Conservation (phyloP, 345 rosid species). For the Microcos paniculata region DNA sequence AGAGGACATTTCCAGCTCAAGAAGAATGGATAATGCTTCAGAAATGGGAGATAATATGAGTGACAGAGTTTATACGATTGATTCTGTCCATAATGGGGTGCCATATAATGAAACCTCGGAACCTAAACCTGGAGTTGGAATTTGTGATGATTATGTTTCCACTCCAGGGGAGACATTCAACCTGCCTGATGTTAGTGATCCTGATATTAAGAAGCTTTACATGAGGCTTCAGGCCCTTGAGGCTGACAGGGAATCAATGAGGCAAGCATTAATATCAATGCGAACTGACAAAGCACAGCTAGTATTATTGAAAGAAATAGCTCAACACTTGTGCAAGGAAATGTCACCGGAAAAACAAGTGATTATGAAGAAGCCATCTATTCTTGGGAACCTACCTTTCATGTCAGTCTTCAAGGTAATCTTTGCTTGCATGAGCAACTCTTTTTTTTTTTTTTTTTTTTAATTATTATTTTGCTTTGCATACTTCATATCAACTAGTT, state of each 20-base stretch:
- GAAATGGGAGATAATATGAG: constrained; percentile 65
- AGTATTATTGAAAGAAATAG: constrained; percentile 88
- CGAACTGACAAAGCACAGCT: constrained; percentile 87
- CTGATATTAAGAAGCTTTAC: constrained; percentile 78
- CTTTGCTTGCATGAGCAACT: not conserved
- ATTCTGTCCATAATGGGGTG: constrained; percentile 59
- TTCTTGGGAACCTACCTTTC: constrained; percentile 43
- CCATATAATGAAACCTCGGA: constrained; percentile 34
- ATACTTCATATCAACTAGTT: not conserved
- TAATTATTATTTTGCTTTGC: not conserved
- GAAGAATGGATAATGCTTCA: constrained; percentile 46
- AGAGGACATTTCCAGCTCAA: constrained; percentile 39
- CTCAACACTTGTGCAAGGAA: constrained; percentile 86
- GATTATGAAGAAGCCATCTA: constrained; percentile 50
- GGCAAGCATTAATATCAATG: constrained; percentile 85
- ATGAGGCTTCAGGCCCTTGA: constrained; percentile 92
- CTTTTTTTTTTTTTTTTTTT: not conserved
- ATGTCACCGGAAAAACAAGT: constrained; percentile 53
- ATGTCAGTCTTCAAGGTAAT: constrained; percentile 75
- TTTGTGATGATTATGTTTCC: constrained; percentile 42
- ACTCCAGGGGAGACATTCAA: constrained; percentile 44
- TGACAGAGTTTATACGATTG: constrained; percentile 91
- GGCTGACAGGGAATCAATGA: constrained; percentile 98
- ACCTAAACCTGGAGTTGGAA: constrained; percentile 45
- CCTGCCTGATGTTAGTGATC: constrained; percentile 59